Percentiles rank a stretch among this genome's conserved stretches.
These are phyloP conservation scores for Ciborinia camelliae DNA, from an alignment of 2,329 filamentous ascomycete genomes.

Conservation along the genomic window DNA sequence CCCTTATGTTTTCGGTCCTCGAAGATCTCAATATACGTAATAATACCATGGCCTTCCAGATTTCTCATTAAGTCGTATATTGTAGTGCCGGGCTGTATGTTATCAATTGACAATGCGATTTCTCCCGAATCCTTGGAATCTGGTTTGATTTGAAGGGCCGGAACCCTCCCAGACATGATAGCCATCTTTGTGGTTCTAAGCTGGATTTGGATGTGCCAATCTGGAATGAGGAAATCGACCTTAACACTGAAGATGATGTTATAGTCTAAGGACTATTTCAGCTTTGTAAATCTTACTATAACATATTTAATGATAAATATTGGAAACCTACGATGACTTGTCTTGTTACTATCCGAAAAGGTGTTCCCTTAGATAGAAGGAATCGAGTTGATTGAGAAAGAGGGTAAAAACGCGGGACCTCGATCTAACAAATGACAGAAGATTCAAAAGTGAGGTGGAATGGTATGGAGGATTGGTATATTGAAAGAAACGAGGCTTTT, in stretches of 20 bases:
- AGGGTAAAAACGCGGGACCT: no score
- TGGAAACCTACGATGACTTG: not conserved
- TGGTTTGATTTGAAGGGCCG: constrained; percentile 6
- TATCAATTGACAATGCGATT: not conserved
- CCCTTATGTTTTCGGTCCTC: constrained; percentile 43
- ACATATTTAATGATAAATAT: not conserved
- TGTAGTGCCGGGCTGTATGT: constrained; percentile 8
- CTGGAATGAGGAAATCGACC: not conserved
- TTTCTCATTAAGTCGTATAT: constrained; percentile 3
- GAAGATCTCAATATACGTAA: constrained; percentile 55
- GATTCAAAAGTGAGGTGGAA: not conserved
- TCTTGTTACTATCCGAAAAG: not conserved
- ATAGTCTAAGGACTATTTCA: not conserved
- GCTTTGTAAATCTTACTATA: not conserved
- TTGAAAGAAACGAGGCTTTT: not conserved
- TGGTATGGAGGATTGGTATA: not conserved
- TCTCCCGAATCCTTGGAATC: not conserved
- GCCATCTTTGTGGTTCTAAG: not conserved
- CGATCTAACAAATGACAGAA: not conserved
- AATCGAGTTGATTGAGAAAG: not conserved
- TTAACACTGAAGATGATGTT: not conserved
- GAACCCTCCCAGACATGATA: not conserved
- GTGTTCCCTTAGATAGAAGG: not conserved
- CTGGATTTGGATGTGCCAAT: not conserved
- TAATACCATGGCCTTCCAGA: constrained; percentile 23